Conservation (phyloP, 129 eudicot genomes). For the Lonicera japonica region DNA sequence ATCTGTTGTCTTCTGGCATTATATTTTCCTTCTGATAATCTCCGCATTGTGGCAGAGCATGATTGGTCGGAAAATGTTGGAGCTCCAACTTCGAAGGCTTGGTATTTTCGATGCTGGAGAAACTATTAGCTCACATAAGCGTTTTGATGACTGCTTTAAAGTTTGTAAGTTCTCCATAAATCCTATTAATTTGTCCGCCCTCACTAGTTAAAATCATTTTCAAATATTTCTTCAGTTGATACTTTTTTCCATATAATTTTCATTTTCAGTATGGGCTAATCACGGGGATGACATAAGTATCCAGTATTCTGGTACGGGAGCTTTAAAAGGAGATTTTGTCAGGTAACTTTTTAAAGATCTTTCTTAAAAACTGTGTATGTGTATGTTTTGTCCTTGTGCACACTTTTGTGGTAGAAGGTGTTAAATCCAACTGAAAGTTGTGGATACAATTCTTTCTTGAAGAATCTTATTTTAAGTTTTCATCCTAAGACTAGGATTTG, state of each 20-base stretch:
- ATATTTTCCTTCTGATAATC: not conserved
- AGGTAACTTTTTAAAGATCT: slow-evolving; percentile 40
- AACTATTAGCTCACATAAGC: slow-evolving; percentile 61
- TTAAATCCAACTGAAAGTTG: too few relatives aligned
- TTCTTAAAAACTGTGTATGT: not conserved
- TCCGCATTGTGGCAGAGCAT: slow-evolving; percentile 52
- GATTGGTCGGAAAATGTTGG: slow-evolving; percentile 93
- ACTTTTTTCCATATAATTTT: not conserved
- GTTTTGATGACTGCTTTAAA: slow-evolving; percentile 62
- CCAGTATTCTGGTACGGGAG: slow-evolving; percentile 97
- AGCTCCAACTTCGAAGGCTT: slow-evolving; percentile 82
- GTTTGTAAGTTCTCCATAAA: slow-evolving; percentile 27
- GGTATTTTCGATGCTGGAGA: slow-evolving; percentile 81
- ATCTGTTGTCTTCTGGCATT: not conserved
- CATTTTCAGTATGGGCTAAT: slow-evolving; percentile 79
- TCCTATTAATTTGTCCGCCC: slow-evolving; percentile 1
- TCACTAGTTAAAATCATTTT: too few relatives aligned
- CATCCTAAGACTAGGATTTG: too few relatives aligned
- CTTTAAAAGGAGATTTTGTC: slow-evolving; percentile 96
- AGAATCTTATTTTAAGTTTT: too few relatives aligned
- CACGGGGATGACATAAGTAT: slow-evolving; percentile 97
- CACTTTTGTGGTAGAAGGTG: too few relatives aligned
- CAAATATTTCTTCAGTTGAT: not conserved
- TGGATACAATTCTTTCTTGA: too few relatives aligned
- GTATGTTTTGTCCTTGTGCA: not conserved